These are phyloP conservation scores for Russula sp. DNA, from an alignment of 768 basidiomycete genomes.

Conservation along the genomic window DNA sequence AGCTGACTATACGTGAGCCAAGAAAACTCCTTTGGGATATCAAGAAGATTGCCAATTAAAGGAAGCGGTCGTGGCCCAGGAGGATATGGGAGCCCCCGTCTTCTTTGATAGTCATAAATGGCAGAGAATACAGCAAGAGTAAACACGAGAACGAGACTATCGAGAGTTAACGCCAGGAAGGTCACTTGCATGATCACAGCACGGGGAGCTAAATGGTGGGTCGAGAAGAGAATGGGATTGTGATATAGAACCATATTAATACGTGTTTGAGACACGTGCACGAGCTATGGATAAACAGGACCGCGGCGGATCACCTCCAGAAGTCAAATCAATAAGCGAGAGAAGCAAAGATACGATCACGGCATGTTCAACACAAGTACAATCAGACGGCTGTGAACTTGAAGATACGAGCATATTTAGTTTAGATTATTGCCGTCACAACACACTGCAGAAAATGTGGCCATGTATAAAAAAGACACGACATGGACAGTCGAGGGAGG, in stretches of 20 bases:
- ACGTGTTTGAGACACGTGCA: too few relatives aligned
- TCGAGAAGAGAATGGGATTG: not conserved
- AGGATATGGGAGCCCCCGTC: constrained; percentile 13
- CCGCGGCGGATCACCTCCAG: too few relatives aligned
- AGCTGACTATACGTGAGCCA: constrained; percentile 11
- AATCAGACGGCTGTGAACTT: too few relatives aligned
- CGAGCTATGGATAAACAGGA: too few relatives aligned
- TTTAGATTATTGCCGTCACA: too few relatives aligned
- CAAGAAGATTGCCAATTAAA: constrained; percentile 13
- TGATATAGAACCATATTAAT: not conserved
- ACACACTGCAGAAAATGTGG: too few relatives aligned
- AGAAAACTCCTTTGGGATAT: constrained; percentile 18
- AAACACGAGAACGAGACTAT: not conserved
- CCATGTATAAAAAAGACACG: not conserved
- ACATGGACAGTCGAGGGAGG: not conserved
- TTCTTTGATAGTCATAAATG: constrained; percentile 7
- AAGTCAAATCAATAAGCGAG: not conserved
- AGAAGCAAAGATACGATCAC: not conserved
- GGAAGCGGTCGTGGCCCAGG: constrained; percentile 20
- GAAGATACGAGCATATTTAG: too few relatives aligned
- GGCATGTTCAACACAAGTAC: not conserved
- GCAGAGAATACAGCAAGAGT: not conserved
- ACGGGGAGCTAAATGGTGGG: not conserved
- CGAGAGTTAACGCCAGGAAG: not conserved
- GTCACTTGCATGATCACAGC: not conserved